Percentiles rank a stretch among this genome's conserved stretches.
These are phyloP conservation scores for Pleurozium schreberi DNA, from an alignment of 225 moss, liverwort and hornwort species.

Conservation along the genomic window DNA sequence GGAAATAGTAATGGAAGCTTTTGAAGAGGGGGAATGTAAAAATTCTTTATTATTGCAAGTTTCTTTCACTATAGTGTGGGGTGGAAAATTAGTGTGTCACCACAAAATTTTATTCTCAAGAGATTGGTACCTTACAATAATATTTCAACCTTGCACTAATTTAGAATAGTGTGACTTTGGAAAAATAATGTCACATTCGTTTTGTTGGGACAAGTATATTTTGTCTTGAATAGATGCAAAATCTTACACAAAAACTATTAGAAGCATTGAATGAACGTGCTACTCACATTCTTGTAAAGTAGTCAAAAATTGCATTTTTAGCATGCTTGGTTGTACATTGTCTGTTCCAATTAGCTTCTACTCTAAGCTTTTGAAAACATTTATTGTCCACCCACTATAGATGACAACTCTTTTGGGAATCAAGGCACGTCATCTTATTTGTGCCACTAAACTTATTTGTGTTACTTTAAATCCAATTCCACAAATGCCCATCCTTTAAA, in stretches of 20 bases:
- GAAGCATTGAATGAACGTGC: rapidly evolving
- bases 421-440: neutral
- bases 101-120: rapidly evolving
- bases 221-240: rapidly evolving
- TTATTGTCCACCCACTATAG: too few species aligned
- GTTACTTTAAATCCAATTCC: neutral
- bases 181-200: rapidly evolving
- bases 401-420: too few species aligned
- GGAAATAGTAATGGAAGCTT: too few species aligned
- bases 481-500: neutral
- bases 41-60: neutral
- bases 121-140: neutral
- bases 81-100: neutral
- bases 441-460: neutral
- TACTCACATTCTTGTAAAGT: neutral
- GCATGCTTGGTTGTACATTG: too few species aligned
- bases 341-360: rapidly evolving
- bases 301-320: too few species aligned
- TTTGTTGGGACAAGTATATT: neutral
- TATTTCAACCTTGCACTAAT: neutral
- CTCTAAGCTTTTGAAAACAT: neutral
- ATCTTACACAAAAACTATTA: rapidly evolving
- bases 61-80: neutral
- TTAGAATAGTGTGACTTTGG: too few species aligned
- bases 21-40: too few species aligned